These are phyloP conservation scores for Cyberlindnera veronae DNA, from an alignment of 805 yeast genomes.

Conservation along the genomic window DNA sequence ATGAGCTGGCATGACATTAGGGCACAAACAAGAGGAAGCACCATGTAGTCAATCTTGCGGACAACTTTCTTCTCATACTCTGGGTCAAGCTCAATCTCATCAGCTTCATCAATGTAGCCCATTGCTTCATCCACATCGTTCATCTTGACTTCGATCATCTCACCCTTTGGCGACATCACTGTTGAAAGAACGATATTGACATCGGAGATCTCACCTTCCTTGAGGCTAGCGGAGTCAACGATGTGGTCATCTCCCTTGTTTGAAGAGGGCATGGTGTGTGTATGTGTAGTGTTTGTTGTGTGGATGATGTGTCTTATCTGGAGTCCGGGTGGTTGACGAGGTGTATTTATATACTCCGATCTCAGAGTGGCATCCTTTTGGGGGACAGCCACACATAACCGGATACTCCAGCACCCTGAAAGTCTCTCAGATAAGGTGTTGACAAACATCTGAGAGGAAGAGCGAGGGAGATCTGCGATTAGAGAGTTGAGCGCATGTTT, in stretches of 20 bases:
- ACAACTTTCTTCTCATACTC: slow-evolving; percentile 28
- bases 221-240: slow-evolving; percentile 2
- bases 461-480: too few species aligned
- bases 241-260: background rate
- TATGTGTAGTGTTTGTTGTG: background rate
- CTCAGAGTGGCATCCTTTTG: too few species aligned
- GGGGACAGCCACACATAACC: too few species aligned
- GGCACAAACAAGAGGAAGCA: slow-evolving; percentile 36
- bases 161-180: slow-evolving; percentile 27
- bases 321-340: background rate
- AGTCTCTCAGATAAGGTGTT: too few species aligned
- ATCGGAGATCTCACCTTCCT: slow-evolving; percentile 9
- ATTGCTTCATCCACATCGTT: slow-evolving; percentile 40
- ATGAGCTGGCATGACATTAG: slow-evolving; percentile 37
- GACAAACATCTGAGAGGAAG: too few species aligned
- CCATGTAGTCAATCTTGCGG: slow-evolving; percentile 35
- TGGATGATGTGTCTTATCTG: too few species aligned
- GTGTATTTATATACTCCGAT: background rate
- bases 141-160: slow-evolving; percentile 27
- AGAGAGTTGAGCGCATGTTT: too few species aligned
- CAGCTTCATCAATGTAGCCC: slow-evolving; percentile 28
- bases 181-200: slow-evolving; percentile 18
- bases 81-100: slow-evolving; percentile 12
- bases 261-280: background rate
- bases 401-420: too few species aligned